Evolutionary conservation across 2,329 filamentous ascomycete species (phyloP).

Genomic region (Microascus cirrosus): DNA sequence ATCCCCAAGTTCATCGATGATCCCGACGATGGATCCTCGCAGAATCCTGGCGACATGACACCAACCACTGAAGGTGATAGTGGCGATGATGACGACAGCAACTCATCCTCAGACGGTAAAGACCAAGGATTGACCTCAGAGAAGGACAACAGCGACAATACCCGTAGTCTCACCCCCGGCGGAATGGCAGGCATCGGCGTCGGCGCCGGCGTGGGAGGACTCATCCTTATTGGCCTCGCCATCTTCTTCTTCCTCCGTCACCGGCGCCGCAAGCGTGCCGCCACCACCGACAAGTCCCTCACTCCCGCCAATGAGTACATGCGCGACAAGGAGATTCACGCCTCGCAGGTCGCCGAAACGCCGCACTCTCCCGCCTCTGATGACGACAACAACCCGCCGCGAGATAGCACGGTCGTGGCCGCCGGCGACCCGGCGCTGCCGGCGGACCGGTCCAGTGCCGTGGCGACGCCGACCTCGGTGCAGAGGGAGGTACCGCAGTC

Average conservation of each 20-base stretch:
- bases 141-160: conserved; percentile 8
- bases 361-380: conserved; percentile 33
- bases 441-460: conserved; percentile 5
- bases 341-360: conserved; percentile 20
- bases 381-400: conserved; percentile 19
- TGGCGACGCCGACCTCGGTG: conserved; percentile 6
- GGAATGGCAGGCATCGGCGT: conserved; percentile 32
- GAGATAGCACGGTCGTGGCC: conserved; percentile 8
- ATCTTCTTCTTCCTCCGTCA: conserved; percentile 11
- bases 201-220: conserved; percentile 23
- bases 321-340: conserved; percentile 32
- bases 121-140: too few species aligned
- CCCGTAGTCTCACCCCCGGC: conserved; percentile 25
- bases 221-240: conserved; percentile 13
- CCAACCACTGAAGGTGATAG: too few species aligned
- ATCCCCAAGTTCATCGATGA: too few species aligned
- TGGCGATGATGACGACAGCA: too few species aligned
- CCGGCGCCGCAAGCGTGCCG: conserved; percentile 17
- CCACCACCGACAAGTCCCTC: conserved; percentile 10
- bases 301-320: conserved; percentile 25
- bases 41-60: too few species aligned
- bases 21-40: too few species aligned
- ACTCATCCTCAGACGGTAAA: too few species aligned
- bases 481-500: conserved; percentile 6
- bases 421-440: neutral